Conservation (phyloP, 345 rosid species). For the Eucalyptus cladocalyx region DNA sequence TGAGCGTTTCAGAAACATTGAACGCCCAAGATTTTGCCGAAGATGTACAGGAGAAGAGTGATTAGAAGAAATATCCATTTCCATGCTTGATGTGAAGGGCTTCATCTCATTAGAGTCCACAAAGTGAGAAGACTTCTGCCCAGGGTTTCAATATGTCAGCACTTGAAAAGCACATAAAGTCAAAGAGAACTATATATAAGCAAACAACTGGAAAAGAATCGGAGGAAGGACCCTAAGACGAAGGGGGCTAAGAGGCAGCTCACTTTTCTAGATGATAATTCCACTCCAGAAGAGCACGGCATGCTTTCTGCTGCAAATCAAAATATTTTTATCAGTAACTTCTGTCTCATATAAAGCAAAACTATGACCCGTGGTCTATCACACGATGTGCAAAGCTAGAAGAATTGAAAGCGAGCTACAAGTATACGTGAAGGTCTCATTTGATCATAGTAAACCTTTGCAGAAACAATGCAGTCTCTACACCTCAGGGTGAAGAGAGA, state of each 20-base stretch:
- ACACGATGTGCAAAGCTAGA: neutral
- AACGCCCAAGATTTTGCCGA: slow-evolving; percentile 26
- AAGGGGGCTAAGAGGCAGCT: neutral
- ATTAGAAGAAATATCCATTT: slow-evolving; percentile 14
- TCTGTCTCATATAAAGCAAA: neutral
- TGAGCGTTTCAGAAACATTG: slow-evolving; percentile 46
- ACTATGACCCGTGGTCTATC: neutral
- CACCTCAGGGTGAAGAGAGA: neutral
- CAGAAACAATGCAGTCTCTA: neutral
- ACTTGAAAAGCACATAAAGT: neutral
- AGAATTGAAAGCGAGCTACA: neutral
- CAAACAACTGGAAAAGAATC: neutral
- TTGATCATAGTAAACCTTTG: neutral
- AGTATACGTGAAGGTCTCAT: neutral
- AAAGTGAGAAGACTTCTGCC: slow-evolving; percentile 20
- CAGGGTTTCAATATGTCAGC: neutral
- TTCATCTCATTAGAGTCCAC: slow-evolving; percentile 13
- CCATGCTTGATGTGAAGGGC: slow-evolving; percentile 17
- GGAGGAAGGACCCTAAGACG: neutral
- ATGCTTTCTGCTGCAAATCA: neutral
- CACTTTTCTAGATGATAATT: neutral
- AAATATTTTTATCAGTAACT: neutral
- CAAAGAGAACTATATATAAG: neutral
- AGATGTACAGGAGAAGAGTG: slow-evolving; percentile 15
- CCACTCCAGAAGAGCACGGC: neutral